Evolutionary conservation across 352 stramenopile species (phyloP).

Genomic region (Phytophthora niederhauseri): DNA sequence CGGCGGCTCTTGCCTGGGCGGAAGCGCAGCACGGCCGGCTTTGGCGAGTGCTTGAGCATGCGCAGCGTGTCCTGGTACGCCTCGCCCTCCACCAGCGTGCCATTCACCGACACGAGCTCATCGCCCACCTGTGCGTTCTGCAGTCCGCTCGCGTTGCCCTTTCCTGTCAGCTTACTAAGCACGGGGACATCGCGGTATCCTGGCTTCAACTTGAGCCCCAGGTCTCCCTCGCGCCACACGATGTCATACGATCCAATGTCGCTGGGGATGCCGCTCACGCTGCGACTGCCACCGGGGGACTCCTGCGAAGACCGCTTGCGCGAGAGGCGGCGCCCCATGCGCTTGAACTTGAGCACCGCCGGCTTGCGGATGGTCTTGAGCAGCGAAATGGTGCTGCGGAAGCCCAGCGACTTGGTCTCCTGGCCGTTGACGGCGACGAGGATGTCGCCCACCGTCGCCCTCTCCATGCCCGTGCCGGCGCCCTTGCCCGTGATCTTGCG

Average conservation of each 20-base stretch:
- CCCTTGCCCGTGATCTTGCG: slow-evolving; percentile 89
- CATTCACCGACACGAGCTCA: slow-evolving; percentile 87
- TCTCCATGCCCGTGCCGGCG: slow-evolving; percentile 83
- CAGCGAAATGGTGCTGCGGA: slow-evolving; percentile 85
- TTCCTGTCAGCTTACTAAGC: slow-evolving; percentile 84
- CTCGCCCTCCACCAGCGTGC: slow-evolving; percentile 74
- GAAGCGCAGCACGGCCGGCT: slow-evolving; percentile 84
- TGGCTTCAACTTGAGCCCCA: slow-evolving; percentile 88
- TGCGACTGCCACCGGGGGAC: slow-evolving; percentile 30
- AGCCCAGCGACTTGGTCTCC: slow-evolving; percentile 85
- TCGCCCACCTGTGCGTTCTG: slow-evolving; percentile 86
- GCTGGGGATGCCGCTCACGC: slow-evolving; percentile 41
- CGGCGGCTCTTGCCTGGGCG: slow-evolving; percentile 62
- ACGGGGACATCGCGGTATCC: slow-evolving; percentile 77
- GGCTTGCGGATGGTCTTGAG: slow-evolving; percentile 89
- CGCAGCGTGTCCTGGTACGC: slow-evolving; percentile 86
- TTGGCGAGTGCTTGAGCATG: slow-evolving; percentile 89
- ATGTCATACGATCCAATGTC: slow-evolving; percentile 85
- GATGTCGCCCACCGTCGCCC: slow-evolving; percentile 78
- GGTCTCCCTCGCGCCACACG: slow-evolving; percentile 86
- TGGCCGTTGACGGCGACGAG: slow-evolving; percentile 86
- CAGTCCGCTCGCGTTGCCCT: slow-evolving; percentile 79
- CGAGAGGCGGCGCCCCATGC: slow-evolving; percentile 79
- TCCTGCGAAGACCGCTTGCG: slow-evolving; percentile 58
- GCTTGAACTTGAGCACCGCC: slow-evolving; percentile 89